Evolutionary conservation across 202 grass and related monocot genomes (phyloP).

Genomic region (Panicum hallii): DNA sequence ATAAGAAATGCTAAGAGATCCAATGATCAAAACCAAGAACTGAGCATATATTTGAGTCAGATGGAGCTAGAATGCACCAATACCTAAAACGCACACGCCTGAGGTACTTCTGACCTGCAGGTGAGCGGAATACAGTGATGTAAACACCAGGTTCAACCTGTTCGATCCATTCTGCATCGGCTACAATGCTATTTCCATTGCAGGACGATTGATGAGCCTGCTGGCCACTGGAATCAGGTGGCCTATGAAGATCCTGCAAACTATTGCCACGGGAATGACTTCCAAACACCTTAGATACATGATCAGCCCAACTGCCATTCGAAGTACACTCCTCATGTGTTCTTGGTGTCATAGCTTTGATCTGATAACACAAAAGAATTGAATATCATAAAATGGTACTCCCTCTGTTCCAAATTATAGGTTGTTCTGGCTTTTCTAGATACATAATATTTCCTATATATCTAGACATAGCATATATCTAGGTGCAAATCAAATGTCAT

Average conservation of each 20-base stretch:
- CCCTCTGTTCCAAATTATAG: too few relatives aligned
- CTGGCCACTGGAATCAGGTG: conserved; percentile 45
- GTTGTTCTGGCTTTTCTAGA: too few relatives aligned
- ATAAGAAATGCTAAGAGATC: neutral
- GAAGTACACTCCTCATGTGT: conserved; percentile 40
- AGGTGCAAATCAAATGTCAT: too few relatives aligned
- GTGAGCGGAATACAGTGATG: conserved; percentile 63
- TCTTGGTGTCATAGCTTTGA: conserved; percentile 58
- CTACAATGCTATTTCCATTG: conserved; percentile 46
- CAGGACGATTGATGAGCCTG: conserved; percentile 16
- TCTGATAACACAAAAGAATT: conserved; percentile 44
- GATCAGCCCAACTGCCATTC: conserved; percentile 18
- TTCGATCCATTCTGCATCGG: conserved; percentile 62
- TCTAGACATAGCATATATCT: too few relatives aligned
- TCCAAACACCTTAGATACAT: conserved; percentile 43
- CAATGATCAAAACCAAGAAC: conserved; percentile 18
- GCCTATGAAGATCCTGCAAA: conserved; percentile 30
- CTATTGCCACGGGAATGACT: conserved; percentile 24
- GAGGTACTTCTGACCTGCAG: conserved; percentile 61
- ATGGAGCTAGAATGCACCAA: conserved; percentile 12
- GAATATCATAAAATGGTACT: neutral
- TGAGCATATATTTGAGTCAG: neutral
- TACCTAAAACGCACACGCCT: conserved; percentile 73
- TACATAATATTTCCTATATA: too few relatives aligned
- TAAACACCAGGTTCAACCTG: conserved; percentile 72